Base-by-base conservation (phyloP, 2,329 filamentous ascomycete genomes). In the Pseudonectria foliicola region DNA sequence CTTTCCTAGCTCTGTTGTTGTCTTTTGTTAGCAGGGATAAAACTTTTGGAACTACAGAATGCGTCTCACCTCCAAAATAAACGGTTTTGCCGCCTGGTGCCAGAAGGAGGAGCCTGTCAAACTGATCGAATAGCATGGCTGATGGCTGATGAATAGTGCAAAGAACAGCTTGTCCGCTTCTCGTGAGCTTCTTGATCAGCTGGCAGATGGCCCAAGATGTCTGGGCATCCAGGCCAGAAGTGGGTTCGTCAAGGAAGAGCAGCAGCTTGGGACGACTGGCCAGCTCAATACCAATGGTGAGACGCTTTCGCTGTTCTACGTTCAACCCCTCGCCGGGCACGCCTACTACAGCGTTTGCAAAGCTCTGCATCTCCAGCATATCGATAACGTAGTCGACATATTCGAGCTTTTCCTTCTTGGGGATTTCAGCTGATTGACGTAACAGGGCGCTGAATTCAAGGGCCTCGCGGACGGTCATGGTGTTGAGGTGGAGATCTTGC, bases 141-240 rank as follows among this genome's bases (percentile, higher is more conserved):
- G 56, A 62, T 3, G 67, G 67, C 41, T 70, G 67, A 50, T 71
- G 67, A 14, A 70, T 68, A 2, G 67, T 70, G 32, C 64, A 66
- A 1, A 71, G 50, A 5, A 70, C 57, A 4, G 67, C 63, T 43
- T 70, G 66, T 4, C 66, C 65, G 2, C 53, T 57, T 30, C 65
- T 53, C 2, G 73, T 65, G 2, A 80, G 63, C 44, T 82, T 83
- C 38, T 73, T 72, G 18, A 84, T 60, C 62, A 83, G 80, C 27
- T 76, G 73, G 23, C 80, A 73, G 42, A 83, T 82, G 54, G 81
- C 80, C 62, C 78, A 83, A 11, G 79, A 77, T 34, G 69, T 75
- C 64, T 74, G 63, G 5, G 58, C 61, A 48, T 76, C 73, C 10
- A 77, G 62, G 38, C 72, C 72, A 15, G 62, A 33, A 51, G 70